phyloP scores from a whole-genome alignment of 352 stramenopile genomes.

The Phytophthora constricta region DNA sequence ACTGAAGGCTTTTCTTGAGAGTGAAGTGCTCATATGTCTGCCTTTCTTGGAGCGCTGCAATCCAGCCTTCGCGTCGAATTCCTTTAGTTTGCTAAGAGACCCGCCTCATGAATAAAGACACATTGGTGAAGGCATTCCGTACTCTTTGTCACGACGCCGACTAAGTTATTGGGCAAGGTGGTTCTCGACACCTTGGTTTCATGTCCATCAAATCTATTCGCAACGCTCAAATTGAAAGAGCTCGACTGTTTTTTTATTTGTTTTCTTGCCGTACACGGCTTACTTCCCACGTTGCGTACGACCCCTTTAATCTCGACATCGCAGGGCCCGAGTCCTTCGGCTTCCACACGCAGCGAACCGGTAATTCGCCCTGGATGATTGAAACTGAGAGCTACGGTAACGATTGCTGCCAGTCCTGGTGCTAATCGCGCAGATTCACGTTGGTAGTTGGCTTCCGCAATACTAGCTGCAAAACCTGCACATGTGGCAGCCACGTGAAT shows the following conservation, averaged over 20 bases:
- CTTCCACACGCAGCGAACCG: constrained; percentile 57
- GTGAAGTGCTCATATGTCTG: background rate
- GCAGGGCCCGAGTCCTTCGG: constrained; percentile 54
- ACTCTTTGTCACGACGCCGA: no score
- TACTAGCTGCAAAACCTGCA: constrained; percentile 44
- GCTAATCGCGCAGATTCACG: constrained; percentile 62
- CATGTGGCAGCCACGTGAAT: constrained; percentile 49
- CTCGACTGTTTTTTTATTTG: constrained; percentile 3
- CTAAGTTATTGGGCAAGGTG: no score
- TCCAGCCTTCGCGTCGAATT: no score
- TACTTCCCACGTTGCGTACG: constrained; percentile 31
- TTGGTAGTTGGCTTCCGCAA: constrained; percentile 66
- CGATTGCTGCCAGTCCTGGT: constrained; percentile 60
- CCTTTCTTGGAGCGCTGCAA: constrained; percentile 13
- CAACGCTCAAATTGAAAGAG: constrained; percentile 10
- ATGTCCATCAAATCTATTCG: no score
- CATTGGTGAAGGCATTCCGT: no score
- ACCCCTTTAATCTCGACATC: constrained; percentile 56
- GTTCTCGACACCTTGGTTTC: no score
- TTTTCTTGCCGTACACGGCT: no score
- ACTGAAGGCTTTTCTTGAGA: no score
- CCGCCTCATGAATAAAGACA: background rate
- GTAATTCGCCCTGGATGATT: constrained; percentile 51
- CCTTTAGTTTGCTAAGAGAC: no score
- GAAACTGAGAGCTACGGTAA: constrained; percentile 73